Evolutionary conservation across 164 flowering plant genomes (phyloP), one percentile per base, ranked within the genome.

Genomic region (Euptelea pleiosperma): DNA sequence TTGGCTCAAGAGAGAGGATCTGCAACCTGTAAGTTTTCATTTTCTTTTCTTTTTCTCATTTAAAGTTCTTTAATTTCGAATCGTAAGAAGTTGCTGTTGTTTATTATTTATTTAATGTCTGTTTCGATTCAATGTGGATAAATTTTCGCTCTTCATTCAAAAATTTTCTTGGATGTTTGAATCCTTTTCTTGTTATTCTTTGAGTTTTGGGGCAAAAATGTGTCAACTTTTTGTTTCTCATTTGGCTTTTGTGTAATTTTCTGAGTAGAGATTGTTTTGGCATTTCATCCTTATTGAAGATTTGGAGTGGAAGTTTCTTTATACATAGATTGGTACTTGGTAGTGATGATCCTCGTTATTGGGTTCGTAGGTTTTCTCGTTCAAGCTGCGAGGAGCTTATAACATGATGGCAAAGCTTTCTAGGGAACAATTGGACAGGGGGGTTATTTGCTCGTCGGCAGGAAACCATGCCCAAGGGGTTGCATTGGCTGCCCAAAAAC

Each of bases 381-480:
- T 94, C 70, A 94, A 94, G 82, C 75, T 94, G 43, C 78, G 99
- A 35, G 99, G 99, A 55, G 99, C 99, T 31, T 94, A 91, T 63
- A 91, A 94, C 63, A 91, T 94, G 99, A 94, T 94, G 99, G 89
- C 84, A 15, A 89, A 84, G 57, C 85, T 94, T 53, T 61, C 93
- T 4, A 77, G 55, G 45, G 95, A 87, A 15, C 87, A 83, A 68
- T 65, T 94, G 62, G 75, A 80, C 26, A 77, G 54, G 56, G 99
- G 99, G 29, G 96, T 94, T 42, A 87, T 94, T 22, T 94, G 99
- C 73, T 94, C 98, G 8, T 94, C 99, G 0, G 99, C 99, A 4
- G 99, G 99, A 40, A 94, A 94, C 72, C 99, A 94, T 75, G 99
- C 99, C 2, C 99, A 94, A 78, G 99, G 99, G n/a, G 99, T 94